Base-by-base conservation (phyloP, 225 moss, liverwort and hornwort species). In the Polytrichum commune region DNA sequence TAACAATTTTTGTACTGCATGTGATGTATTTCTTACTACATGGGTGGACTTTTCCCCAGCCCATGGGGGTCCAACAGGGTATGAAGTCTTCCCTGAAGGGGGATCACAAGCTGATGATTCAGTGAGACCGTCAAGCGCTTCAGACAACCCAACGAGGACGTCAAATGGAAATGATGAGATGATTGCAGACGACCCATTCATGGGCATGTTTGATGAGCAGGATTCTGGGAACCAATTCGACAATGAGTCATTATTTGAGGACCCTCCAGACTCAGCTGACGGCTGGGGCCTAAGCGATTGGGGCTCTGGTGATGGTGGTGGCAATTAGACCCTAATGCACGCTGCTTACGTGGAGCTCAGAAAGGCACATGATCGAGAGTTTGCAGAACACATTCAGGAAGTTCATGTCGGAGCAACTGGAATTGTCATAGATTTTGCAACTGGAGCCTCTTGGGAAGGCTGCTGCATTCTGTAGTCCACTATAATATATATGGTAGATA, bases 21-120 rank as follows among this genome's bases (percentile, higher is more conserved):
- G 1, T 68, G 62, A 73, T 67, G 60, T 20, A 19, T 24, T 74
- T 65, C 6, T 62, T 23, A 24, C 27, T 27, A 63, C 62, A 63
- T 63, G 62, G 62, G 4, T 54, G 5, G 16, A 46, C 19, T 64
- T 64, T 63, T 72, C 19, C 27, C 27, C 27, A 7, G 54, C 9
- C 71, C 20, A 67, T 73, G 85, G 63, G 65, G 69, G 53, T 22
- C 81, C 81, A 63, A 82, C 81, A 79, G 82, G 82, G 25, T 73
- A 85, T 38, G 85, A 85, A 72, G 85, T 85, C 57, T 85, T 85
- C 73, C 85, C 82, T 60, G 65, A 63, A 8, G 71, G 72, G 72
- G 68, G 72, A 65, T 63, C 29, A 19, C 82, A 72, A 63, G 29
- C 65, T 77, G 69, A 69, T 46, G 16, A 46, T 46, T 46, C 16